These are phyloP conservation scores for Cladophialophora chaetospira DNA, from an alignment of 2,329 filamentous ascomycete species.

Conservation along the genomic window DNA sequence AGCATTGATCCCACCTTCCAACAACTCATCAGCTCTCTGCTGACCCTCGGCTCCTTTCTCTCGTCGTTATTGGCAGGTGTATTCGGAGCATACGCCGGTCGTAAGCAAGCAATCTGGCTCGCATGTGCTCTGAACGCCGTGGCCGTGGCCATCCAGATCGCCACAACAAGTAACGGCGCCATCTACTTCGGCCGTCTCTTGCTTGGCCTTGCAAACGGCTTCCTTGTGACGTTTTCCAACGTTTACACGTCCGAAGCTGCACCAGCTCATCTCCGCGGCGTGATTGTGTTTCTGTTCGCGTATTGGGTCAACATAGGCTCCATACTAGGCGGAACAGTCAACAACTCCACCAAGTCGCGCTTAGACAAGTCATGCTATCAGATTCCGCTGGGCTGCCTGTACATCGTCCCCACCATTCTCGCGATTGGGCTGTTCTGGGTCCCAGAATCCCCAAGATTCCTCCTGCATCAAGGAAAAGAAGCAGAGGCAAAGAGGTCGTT, in stretches of 20 bases:
- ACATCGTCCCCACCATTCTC: conserved; percentile 34
- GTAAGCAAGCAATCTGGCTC: conserved; percentile 48
- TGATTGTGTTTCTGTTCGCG: conserved; percentile 52
- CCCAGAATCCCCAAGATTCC: conserved; percentile 36
- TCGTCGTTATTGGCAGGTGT: conserved; percentile 38
- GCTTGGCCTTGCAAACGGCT: conserved; percentile 53
- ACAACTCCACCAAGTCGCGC: conserved; percentile 35
- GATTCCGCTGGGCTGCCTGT: conserved; percentile 33
- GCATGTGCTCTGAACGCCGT: conserved; percentile 53
- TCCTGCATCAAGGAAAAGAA: conserved; percentile 33
- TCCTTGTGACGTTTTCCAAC: conserved; percentile 50
- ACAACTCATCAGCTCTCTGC: conserved; percentile 49
- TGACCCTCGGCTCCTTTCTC: conserved; percentile 49
- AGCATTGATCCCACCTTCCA: conserved; percentile 43
- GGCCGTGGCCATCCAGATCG: conserved; percentile 61
- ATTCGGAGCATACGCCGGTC: conserved; percentile 40
- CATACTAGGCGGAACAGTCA: conserved; percentile 29
- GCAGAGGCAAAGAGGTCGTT: conserved; percentile 12
- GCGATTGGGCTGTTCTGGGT: conserved; percentile 34
- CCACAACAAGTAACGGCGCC: conserved; percentile 53
- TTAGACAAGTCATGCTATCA: conserved; percentile 37
- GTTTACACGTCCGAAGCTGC: conserved; percentile 54
- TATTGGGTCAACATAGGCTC: conserved; percentile 32
- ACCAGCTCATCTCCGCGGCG: conserved; percentile 52
- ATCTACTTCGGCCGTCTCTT: conserved; percentile 59